Conservation (phyloP, 257 asterid genomes). For the Solanum habrochaites region DNA sequence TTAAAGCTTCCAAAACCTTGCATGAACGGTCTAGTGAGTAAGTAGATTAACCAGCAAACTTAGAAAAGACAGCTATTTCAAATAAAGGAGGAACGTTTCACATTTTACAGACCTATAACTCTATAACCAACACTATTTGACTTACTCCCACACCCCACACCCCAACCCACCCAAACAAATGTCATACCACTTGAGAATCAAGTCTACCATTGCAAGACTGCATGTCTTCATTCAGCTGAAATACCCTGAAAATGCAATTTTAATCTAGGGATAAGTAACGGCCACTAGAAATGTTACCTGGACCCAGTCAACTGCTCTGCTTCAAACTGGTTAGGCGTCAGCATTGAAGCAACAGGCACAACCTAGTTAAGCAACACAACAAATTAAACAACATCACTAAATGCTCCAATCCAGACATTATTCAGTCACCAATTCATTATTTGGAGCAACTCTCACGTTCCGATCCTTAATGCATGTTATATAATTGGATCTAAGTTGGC, state of each 20-base stretch:
- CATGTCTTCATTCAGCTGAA: neutral
- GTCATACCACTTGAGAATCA: neutral
- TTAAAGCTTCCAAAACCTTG: neutral
- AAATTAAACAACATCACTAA: neutral
- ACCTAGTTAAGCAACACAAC: constrained; percentile 37
- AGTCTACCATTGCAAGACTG: neutral
- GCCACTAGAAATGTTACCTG: constrained; percentile 41
- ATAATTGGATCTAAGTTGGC: neutral
- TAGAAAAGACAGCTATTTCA: neutral
- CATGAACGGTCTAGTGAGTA: neutral
- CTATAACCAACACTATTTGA: neutral
- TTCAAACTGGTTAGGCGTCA: constrained; percentile 98
- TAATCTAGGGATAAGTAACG: neutral
- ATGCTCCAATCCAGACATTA: neutral
- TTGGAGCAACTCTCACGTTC: neutral
- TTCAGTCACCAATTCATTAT: neutral
- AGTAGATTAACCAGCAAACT: neutral
- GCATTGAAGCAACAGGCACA: constrained; percentile 91
- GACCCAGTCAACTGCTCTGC: constrained; percentile 76
- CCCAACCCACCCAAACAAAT: neutral
- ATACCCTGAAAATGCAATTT: neutral
- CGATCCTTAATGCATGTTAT: neutral
- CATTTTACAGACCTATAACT: neutral
- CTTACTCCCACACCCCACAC: neutral
- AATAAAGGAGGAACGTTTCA: neutral